Evolutionary conservation across 2,329 filamentous ascomycete genomes (phyloP).

Genomic region (Coniochaeta sp.): DNA sequence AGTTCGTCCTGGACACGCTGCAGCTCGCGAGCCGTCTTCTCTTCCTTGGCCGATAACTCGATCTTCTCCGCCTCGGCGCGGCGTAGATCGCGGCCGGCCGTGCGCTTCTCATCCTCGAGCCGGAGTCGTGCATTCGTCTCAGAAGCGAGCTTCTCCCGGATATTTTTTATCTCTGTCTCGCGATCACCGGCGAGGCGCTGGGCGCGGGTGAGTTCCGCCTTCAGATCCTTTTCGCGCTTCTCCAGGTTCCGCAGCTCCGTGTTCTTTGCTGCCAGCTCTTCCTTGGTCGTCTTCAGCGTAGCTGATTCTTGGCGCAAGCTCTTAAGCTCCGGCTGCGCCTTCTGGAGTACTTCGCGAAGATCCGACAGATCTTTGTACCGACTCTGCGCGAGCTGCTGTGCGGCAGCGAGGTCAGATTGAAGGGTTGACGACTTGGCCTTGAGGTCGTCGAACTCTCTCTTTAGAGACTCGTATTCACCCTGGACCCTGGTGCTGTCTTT

Average conservation of each 20-base stretch:
- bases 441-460: constrained; percentile 56
- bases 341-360: constrained; percentile 70
- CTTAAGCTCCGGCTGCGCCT: constrained; percentile 79
- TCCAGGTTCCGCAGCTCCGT: constrained; percentile 69
- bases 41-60: constrained; percentile 65
- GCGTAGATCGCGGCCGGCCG: constrained; percentile 69
- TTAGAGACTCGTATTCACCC: constrained; percentile 50
- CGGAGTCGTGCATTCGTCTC: constrained; percentile 66
- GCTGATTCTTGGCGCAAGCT: constrained; percentile 70
- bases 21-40: constrained; percentile 66
- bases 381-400: constrained; percentile 77
- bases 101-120: constrained; percentile 71
- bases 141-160: constrained; percentile 71
- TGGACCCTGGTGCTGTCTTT: constrained; percentile 45
- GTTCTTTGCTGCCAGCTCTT: constrained; percentile 56
- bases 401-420: constrained; percentile 77
- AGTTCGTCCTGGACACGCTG: constrained; percentile 67
- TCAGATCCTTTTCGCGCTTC: constrained; percentile 73
- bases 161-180: constrained; percentile 66
- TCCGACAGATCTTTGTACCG: constrained; percentile 85
- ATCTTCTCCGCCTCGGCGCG: constrained; percentile 72
- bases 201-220: constrained; percentile 61
- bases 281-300: constrained; percentile 65
- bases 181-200: constrained; percentile 66
- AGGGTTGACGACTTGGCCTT: constrained; percentile 62